phyloP scores from a whole-genome alignment of 495 filamentous ascomycete species.

The Astrocystis sublimbata region DNA sequence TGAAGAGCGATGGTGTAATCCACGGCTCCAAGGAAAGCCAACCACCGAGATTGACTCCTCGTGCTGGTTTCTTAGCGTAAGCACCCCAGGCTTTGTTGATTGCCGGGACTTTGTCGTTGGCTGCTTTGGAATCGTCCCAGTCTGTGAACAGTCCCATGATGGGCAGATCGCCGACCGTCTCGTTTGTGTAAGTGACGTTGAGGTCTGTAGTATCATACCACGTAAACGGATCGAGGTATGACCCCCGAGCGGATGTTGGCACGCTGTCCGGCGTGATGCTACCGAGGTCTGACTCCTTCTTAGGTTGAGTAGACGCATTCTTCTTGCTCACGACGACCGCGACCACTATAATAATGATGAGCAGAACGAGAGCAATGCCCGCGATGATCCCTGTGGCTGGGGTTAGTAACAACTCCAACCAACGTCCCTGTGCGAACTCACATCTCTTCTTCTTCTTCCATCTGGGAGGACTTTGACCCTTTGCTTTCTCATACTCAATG shows the following conservation, averaged over 20 bases:
- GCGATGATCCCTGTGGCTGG: constrained; percentile 52
- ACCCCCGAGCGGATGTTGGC: constrained; percentile 67
- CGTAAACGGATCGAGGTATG: constrained; percentile 83
- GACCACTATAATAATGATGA: constrained; percentile 74
- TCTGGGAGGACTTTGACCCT: constrained; percentile 17
- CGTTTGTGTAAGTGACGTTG: constrained; percentile 90
- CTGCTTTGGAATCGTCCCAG: constrained; percentile 79
- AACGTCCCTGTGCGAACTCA: constrained; percentile 29
- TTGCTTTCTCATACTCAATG: constrained; percentile 36
- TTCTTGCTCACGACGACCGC: constrained; percentile 73
- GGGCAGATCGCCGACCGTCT: constrained; percentile 78
- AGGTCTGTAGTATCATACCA: constrained; percentile 93
- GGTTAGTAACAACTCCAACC: constrained; percentile 21
- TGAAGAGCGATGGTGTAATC: constrained; percentile 90
- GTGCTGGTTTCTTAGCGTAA: constrained; percentile 78
- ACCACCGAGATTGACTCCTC: constrained; percentile 91
- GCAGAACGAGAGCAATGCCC: constrained; percentile 54
- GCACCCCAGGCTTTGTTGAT: constrained; percentile 69
- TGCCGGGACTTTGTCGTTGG: constrained; percentile 78
- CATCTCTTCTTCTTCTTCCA: constrained; percentile 51
- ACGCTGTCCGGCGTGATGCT: constrained; percentile 62
- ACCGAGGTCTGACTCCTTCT: constrained; percentile 55
- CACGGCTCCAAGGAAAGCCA: constrained; percentile 96
- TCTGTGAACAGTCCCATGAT: constrained; percentile 85
- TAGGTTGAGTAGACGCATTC: constrained; percentile 41